Evolutionary conservation across 2,329 filamentous ascomycete species (phyloP).

Genomic region (Penicillium sp.): DNA sequence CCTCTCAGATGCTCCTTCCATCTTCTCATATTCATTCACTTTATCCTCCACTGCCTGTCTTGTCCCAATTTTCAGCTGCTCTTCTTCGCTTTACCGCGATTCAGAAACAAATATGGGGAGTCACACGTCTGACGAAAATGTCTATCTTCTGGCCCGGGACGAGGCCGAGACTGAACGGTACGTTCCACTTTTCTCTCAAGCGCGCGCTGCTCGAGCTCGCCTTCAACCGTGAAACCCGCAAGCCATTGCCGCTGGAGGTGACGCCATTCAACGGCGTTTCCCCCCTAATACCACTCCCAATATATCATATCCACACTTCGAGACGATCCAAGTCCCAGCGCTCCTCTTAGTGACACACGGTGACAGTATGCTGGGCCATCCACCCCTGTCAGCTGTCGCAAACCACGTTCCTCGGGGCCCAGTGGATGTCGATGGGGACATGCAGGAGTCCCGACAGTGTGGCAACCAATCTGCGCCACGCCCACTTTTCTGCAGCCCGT

Average conservation of each 20-base stretch:
- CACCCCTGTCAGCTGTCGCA: not conserved
- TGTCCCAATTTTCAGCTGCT: not conserved
- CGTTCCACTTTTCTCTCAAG: not conserved
- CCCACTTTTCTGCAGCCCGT: not conserved
- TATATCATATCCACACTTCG: not conserved
- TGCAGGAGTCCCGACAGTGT: constrained; percentile 4
- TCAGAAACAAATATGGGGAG: constrained; percentile 2
- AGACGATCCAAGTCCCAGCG: not conserved
- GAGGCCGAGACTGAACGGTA: constrained; percentile 27
- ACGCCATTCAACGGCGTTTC: not conserved
- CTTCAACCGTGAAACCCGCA: too few species aligned
- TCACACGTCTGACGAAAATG: not conserved
- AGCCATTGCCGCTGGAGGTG: not conserved
- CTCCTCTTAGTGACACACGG: not conserved
- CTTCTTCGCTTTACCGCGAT: not conserved
- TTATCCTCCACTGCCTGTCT: not conserved
- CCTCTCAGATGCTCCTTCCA: not conserved
- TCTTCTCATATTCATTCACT: not conserved
- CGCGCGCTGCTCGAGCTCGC: too few species aligned
- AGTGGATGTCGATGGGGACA: not conserved
- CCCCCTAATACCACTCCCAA: not conserved
- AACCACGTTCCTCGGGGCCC: not conserved
- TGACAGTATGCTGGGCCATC: too few species aligned
- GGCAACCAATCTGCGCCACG: constrained; percentile 5
- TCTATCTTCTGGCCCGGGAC: constrained; percentile 26